Percentiles rank a stretch among this genome's conserved stretches.
Evolutionary conservation across 306 rosid species (phyloP).

Genomic region (Abrus precatorius): DNA sequence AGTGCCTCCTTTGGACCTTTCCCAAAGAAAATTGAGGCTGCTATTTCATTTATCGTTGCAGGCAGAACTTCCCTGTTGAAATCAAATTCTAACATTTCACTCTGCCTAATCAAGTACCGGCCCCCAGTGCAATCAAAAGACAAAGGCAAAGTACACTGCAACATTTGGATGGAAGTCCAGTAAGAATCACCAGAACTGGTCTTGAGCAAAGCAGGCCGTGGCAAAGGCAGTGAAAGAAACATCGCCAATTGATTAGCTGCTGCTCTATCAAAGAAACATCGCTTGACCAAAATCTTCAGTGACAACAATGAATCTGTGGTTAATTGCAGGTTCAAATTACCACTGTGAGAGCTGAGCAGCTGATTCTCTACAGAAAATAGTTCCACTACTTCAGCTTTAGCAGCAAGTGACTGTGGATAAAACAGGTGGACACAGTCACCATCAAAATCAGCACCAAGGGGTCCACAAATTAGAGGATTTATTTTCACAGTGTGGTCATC

Average conservation of each 20-base stretch:
- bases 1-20: constrained; percentile 85
- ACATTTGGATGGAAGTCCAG: constrained; percentile 88
- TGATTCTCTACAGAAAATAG: constrained; percentile 92
- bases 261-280: constrained; percentile 56
- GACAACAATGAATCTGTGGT: constrained; percentile 79
- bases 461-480: constrained; percentile 95
- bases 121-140: constrained; percentile 73
- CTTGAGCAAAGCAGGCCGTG: constrained; percentile 70
- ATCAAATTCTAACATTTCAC: constrained; percentile 74
- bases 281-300: constrained; percentile 68
- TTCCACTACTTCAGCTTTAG: constrained; percentile 94
- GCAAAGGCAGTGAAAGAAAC: constrained; percentile 75
- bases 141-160: constrained; percentile 80
- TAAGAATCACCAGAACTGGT: constrained; percentile 56
- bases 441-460: constrained; percentile 94
- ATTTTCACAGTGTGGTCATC: constrained; percentile 91
- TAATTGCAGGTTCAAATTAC: constrained; percentile 81
- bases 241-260: constrained; percentile 80
- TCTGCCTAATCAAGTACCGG: constrained; percentile 62
- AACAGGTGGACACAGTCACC: constrained; percentile 92
- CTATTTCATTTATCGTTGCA: constrained; percentile 74
- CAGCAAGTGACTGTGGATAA: constrained; percentile 92
- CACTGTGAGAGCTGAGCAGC: constrained; percentile 93
- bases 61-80: constrained; percentile 63
- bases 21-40: constrained; percentile 79